phyloP scores from a whole-genome alignment of 2,329 filamentous ascomycete species.

The Mycosphaerelloides madeirae region DNA sequence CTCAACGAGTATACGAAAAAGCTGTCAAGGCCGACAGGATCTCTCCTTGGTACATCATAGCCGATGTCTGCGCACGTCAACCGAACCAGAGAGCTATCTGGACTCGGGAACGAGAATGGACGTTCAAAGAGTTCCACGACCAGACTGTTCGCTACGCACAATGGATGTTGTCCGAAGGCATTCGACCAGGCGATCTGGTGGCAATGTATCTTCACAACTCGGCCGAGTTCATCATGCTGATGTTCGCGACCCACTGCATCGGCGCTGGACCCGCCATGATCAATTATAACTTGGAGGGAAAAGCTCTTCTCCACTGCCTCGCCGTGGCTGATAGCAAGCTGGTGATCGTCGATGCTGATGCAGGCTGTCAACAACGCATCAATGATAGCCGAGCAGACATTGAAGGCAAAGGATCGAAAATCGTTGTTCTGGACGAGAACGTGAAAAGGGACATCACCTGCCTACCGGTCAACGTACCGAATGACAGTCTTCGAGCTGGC shows the following conservation, averaged over 20 bases:
- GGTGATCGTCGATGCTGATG: slow-evolving; percentile 42
- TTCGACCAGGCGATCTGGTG: slow-evolving; percentile 31
- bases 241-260: slow-evolving; percentile 27
- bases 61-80: slow-evolving; percentile 31
- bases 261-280: slow-evolving; percentile 33
- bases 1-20: slow-evolving; percentile 44
- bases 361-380: slow-evolving; percentile 51
- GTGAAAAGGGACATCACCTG: slow-evolving; percentile 43
- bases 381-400: slow-evolving; percentile 48
- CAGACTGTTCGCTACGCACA: slow-evolving; percentile 57
- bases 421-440: slow-evolving; percentile 49
- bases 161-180: slow-evolving; percentile 48
- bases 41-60: slow-evolving; percentile 27
- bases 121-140: slow-evolving; percentile 53
- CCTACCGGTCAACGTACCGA: slow-evolving; percentile 18
- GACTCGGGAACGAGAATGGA: slow-evolving; percentile 55
- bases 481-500: slow-evolving; percentile 23
- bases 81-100: slow-evolving; percentile 56
- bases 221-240: slow-evolving; percentile 28
- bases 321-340: slow-evolving; percentile 36
- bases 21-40: slow-evolving; percentile 31
- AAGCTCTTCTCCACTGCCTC: slow-evolving; percentile 34
- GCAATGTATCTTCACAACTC: slow-evolving; percentile 29
- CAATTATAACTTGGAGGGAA: slow-evolving; percentile 34
- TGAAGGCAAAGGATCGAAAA: slow-evolving; percentile 52